phyloP scores from a whole-genome alignment of 2,329 filamentous ascomycete species.

The Aspergillus neotritici region DNA sequence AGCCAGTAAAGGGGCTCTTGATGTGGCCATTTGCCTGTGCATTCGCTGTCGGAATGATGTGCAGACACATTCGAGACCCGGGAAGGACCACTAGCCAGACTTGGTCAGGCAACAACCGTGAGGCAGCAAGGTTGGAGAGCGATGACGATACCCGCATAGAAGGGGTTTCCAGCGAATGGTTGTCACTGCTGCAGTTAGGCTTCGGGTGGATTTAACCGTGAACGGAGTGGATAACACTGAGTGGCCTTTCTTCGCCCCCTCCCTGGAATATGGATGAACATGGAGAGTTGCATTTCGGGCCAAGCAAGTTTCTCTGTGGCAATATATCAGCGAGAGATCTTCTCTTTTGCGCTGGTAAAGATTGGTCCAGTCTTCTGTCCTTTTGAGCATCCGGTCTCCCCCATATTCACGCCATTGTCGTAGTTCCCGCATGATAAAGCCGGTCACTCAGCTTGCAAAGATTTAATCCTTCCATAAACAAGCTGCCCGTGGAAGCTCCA shows the following conservation, averaged over 20 bases:
- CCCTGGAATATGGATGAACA: conserved; percentile 9
- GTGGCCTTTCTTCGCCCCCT: conserved; percentile 12
- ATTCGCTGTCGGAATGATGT: conserved; percentile 8
- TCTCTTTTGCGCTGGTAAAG: background rate
- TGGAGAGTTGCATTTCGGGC: conserved; percentile 6
- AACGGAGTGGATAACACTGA: conserved; percentile 8
- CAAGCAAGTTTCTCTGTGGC: conserved; percentile 5
- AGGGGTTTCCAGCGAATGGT: conserved; percentile 3
- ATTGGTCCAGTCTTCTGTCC: background rate
- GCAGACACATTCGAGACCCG: conserved; percentile 8
- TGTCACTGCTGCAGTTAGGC: conserved; percentile 11
- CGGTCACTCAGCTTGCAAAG: conserved; percentile 5
- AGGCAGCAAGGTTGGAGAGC: conserved; percentile 15
- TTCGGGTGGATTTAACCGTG: conserved; percentile 14
- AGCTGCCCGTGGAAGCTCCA: conserved; percentile 7
- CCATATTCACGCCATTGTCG: background rate
- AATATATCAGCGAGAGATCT: conserved; percentile 11
- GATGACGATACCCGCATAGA: conserved; percentile 14
- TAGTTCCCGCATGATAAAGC: conserved; percentile 2
- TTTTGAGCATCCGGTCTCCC: background rate
- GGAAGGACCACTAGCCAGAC: conserved; percentile 6
- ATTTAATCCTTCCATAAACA: no score
- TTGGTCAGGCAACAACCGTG: conserved; percentile 15
- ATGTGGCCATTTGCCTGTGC: conserved; percentile 7
- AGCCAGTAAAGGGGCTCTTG: conserved; percentile 2